Percentiles rank a stretch among this genome's conserved stretches.
phyloP scores from a whole-genome alignment of 176 grass and related monocot genomes.

The Hordeum marinum region DNA sequence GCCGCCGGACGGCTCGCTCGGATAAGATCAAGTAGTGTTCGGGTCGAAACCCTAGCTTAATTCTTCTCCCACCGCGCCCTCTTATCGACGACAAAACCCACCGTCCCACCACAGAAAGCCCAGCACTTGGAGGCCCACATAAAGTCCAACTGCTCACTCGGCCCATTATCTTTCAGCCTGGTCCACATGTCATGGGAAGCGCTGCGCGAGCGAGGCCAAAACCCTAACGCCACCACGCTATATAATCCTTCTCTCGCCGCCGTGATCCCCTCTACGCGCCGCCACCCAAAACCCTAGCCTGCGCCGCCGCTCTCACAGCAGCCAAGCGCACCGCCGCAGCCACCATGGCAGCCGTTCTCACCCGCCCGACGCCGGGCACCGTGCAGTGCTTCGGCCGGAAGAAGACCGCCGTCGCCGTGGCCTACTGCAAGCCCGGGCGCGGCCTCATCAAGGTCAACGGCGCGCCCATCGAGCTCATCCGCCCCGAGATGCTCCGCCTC shows the following conservation, averaged over 20 bases:
- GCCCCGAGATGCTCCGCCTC: slow-evolving; percentile 69
- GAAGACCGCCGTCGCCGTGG: slow-evolving; percentile 80
- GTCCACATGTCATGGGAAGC: background rate
- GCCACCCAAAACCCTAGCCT: background rate
- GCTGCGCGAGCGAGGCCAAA: background rate
- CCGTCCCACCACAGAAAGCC: background rate
- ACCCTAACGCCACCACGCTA: slow-evolving; percentile 27
- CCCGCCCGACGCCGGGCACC: slow-evolving; percentile 34
- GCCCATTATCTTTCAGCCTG: background rate
- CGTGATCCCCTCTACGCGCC: background rate
- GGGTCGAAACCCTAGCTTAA: slow-evolving; percentile 31
- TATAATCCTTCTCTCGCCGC: background rate
- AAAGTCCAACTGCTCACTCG: background rate
- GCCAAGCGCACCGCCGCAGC: background rate
- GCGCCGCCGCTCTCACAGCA: background rate
- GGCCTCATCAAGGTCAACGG: slow-evolving; percentile 88
- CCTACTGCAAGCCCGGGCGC: slow-evolving; percentile 71
- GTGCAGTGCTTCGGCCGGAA: slow-evolving; percentile 88
- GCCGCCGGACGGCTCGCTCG: slow-evolving; percentile 25
- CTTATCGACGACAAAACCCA: slow-evolving; percentile 1
- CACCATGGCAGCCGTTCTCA: slow-evolving; percentile 19
- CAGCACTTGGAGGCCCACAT: background rate
- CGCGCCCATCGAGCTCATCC: slow-evolving; percentile 69
- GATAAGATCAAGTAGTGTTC: slow-evolving; percentile 54
- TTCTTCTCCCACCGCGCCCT: background rate